Percentiles rank a stretch among this genome's conserved stretches.
Evolutionary conservation across 129 eudicot species (phyloP).

Genomic region (Pulicaria dysenterica): DNA sequence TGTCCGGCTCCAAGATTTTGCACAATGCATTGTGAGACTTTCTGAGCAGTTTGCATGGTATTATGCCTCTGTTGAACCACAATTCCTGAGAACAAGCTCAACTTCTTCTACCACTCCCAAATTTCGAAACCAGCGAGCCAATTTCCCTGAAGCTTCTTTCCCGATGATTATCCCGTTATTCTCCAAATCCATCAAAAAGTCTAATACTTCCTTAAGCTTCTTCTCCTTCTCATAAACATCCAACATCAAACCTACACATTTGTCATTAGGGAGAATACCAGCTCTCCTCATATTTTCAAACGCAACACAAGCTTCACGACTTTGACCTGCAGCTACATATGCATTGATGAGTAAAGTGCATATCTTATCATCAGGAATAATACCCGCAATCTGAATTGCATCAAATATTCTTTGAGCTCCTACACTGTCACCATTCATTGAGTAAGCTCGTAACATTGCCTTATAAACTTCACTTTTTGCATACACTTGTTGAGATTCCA

Average conservation of each 20-base stretch:
- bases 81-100: slow-evolving; percentile 68
- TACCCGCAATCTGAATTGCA: slow-evolving; percentile 76
- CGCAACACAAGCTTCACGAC: slow-evolving; percentile 64
- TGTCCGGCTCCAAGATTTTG: slow-evolving; percentile 15
- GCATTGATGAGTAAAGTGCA: slow-evolving; percentile 82
- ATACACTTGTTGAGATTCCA: slow-evolving; percentile 66
- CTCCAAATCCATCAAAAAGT: slow-evolving; percentile 66
- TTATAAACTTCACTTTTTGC: slow-evolving; percentile 92
- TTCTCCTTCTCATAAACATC: slow-evolving; percentile 70
- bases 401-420: slow-evolving; percentile 91
- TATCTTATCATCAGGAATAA: slow-evolving; percentile 72
- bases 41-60: neutral
- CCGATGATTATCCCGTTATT: slow-evolving; percentile 63
- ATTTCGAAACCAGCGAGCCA: slow-evolving; percentile 76
- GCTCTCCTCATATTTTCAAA: slow-evolving; percentile 76
- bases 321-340: slow-evolving; percentile 67
- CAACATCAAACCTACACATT: slow-evolving; percentile 71
- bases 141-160: slow-evolving; percentile 69
- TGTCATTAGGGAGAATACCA: slow-evolving; percentile 72
- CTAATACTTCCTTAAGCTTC: slow-evolving; percentile 67
- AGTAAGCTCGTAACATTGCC: slow-evolving; percentile 82
- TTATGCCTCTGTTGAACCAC: slow-evolving; percentile 30
- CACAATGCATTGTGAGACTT: slow-evolving; percentile 4
- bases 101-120: slow-evolving; percentile 91
- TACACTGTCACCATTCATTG: slow-evolving; percentile 76